These are phyloP conservation scores for Tribonema minus DNA, from an alignment of 108 stramenopile species.

Conservation along the genomic window DNA sequence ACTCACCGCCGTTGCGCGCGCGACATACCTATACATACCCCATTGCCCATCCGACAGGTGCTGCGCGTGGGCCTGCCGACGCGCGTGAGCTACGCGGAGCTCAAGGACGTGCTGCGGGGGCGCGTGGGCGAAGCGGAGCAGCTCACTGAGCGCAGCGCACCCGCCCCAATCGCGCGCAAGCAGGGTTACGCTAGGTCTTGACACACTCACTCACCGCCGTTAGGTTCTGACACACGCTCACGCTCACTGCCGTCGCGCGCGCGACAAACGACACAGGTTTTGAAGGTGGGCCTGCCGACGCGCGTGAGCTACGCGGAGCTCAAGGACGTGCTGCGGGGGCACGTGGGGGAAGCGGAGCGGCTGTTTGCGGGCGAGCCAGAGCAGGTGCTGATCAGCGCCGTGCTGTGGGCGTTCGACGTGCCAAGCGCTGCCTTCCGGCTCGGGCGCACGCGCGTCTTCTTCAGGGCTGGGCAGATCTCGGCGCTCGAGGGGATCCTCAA, in stretches of 20 bases:
- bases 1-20: too few relatives aligned
- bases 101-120: conserved; percentile 28
- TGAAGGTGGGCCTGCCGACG: conserved; percentile 55
- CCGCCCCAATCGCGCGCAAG: too few relatives aligned
- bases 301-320: conserved; percentile 48
- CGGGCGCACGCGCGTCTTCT: conserved; percentile 50
- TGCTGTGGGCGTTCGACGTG: conserved; percentile 50
- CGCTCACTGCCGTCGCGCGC: too few relatives aligned
- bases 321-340: conserved; percentile 22
- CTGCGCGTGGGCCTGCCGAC: conserved; percentile 55
- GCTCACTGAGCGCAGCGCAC: too few relatives aligned
- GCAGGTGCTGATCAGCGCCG: conserved; percentile 23
- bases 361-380: conserved; percentile 45
- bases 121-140: too few relatives aligned
- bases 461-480: conserved; percentile 49
- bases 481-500: conserved; percentile 33
- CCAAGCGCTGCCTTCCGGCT: conserved; percentile 38
- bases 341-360: conserved; percentile 28
- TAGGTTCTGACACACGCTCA: too few relatives aligned
- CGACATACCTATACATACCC: too few relatives aligned
- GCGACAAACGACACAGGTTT: conserved; percentile 55
- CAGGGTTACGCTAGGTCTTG: too few relatives aligned
- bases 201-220: too few relatives aligned
- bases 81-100: conserved; percentile 44
- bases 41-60: too few relatives aligned